phyloP scores from a whole-genome alignment of 192 early-diverging fungal genomes.

The Backusella circina region DNA sequence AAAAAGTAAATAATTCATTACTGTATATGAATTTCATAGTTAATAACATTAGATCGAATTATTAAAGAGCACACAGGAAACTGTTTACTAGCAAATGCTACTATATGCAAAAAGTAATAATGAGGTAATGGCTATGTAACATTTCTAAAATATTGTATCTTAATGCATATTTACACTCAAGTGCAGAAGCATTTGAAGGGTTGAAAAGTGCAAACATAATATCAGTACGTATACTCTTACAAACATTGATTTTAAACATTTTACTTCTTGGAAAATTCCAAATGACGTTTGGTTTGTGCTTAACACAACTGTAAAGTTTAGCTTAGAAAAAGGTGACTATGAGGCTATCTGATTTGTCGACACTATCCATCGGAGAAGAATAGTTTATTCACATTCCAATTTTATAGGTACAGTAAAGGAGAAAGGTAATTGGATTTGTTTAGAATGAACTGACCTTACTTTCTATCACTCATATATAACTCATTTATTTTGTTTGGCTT shows the following conservation, averaged over 20 bases:
- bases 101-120: not conserved
- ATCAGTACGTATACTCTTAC: not conserved
- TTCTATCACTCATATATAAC: not conserved
- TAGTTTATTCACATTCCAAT: not conserved
- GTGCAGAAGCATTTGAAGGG: not conserved
- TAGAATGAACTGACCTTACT: not conserved
- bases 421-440: not conserved
- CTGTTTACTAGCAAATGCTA: too few relatives aligned
- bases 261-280: not conserved
- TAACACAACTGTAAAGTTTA: not conserved
- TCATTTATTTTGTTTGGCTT: not conserved
- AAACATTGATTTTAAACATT: not conserved
- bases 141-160: not conserved
- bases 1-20: too few relatives aligned
- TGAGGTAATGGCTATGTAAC: not conserved
- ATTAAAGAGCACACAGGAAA: too few relatives aligned
- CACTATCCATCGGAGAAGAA: not conserved
- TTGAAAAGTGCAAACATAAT: too few relatives aligned
- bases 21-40: too few relatives aligned
- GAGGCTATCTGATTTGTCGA: not conserved
- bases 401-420: constrained; percentile 1
- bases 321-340: not conserved
- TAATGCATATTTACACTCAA: not conserved
- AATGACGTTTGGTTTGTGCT: not conserved
- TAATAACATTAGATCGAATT: too few relatives aligned